Evolutionary conservation across 2,329 filamentous ascomycete genomes (phyloP).

Genomic region (Rasamsonia emersonii): DNA sequence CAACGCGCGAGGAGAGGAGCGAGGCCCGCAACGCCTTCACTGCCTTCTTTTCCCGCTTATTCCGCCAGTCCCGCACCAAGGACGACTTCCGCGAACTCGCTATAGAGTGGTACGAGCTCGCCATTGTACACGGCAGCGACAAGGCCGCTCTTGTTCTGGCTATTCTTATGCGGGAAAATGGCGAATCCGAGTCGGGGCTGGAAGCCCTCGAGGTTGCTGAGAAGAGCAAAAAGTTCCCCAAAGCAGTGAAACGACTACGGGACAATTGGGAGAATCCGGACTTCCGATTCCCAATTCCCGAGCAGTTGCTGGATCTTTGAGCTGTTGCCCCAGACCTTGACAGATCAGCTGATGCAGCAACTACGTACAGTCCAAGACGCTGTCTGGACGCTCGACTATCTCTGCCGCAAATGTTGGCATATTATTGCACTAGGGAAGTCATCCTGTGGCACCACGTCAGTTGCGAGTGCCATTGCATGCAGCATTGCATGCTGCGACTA

Average conservation of each 20-base stretch:
- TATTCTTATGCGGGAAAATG: conserved; percentile 21
- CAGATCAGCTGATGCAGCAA: too few relatives aligned
- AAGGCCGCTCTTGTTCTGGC: conserved; percentile 20
- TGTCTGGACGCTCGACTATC: too few relatives aligned
- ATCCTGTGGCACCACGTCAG: too few relatives aligned
- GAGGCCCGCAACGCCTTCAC: not conserved
- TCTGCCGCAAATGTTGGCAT: too few relatives aligned
- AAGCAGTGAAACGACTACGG: conserved; percentile 10
- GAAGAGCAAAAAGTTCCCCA: conserved; percentile 7
- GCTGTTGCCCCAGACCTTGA: too few relatives aligned
- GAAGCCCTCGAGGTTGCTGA: conserved; percentile 11
- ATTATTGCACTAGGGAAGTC: too few relatives aligned
- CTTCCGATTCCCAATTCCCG: conserved; percentile 11
- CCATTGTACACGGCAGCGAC: conserved; percentile 11
- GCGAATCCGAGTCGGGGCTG: conserved; percentile 9
- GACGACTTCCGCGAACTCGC: conserved; percentile 20
- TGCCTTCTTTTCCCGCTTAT: conserved; percentile 7
- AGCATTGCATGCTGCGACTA: too few relatives aligned
- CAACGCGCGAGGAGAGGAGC: conserved; percentile 14
- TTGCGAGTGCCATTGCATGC: too few relatives aligned
- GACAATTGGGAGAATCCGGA: conserved; percentile 16
- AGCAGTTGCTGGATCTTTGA: conserved; percentile 15
- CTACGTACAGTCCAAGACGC: too few relatives aligned
- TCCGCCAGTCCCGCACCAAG: conserved; percentile 13
- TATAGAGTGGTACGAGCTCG: conserved; percentile 27